Evolutionary conservation across 495 filamentous ascomycete genomes (phyloP).

Genomic region (Penicillium flavigenum): DNA sequence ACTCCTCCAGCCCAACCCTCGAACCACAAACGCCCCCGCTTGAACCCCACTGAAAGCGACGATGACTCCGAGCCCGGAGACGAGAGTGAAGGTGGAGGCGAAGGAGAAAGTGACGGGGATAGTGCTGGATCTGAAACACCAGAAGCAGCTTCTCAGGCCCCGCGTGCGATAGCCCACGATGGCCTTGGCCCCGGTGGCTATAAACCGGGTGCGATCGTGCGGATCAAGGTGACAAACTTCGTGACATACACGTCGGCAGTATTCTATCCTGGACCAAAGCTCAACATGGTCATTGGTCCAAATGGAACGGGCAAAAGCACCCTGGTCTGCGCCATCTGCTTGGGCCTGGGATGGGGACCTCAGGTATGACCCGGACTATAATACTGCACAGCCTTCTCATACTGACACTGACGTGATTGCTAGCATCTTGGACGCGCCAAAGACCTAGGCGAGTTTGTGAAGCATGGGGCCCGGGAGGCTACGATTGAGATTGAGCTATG

Average conservation of each 20-base stretch:
- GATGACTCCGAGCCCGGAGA: conserved; percentile 9
- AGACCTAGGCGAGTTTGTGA: conserved; percentile 85
- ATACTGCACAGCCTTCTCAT: conserved; percentile 1
- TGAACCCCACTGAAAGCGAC: conserved; percentile 22
- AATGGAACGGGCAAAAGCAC: conserved; percentile 99
- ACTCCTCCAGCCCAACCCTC: conserved; percentile 21
- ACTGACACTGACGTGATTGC: conserved; percentile 12
- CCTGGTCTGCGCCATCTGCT: conserved; percentile 93
- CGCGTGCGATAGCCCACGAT: conserved; percentile 7
- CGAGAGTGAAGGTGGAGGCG: conserved; percentile 9
- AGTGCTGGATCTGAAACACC: neutral
- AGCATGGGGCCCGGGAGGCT: conserved; percentile 77
- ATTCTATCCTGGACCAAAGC: conserved; percentile 82
- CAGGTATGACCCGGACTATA: conserved; percentile 42
- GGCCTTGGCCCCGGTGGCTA: conserved; percentile 33
- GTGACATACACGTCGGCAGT: conserved; percentile 92
- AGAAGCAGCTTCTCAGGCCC: conserved; percentile 3
- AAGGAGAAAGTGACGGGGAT: neutral
- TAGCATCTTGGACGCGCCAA: conserved; percentile 84
- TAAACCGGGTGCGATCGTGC: conserved; percentile 85
- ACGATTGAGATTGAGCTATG: conserved; percentile 86
- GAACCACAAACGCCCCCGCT: conserved; percentile 37
- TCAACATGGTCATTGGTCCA: conserved; percentile 99
- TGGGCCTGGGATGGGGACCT: conserved; percentile 83
- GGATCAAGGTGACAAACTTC: conserved; percentile 85